Evolutionary conservation across 192 early-diverging fungal species (phyloP).

Genomic region (Coemansia sp.): DNA sequence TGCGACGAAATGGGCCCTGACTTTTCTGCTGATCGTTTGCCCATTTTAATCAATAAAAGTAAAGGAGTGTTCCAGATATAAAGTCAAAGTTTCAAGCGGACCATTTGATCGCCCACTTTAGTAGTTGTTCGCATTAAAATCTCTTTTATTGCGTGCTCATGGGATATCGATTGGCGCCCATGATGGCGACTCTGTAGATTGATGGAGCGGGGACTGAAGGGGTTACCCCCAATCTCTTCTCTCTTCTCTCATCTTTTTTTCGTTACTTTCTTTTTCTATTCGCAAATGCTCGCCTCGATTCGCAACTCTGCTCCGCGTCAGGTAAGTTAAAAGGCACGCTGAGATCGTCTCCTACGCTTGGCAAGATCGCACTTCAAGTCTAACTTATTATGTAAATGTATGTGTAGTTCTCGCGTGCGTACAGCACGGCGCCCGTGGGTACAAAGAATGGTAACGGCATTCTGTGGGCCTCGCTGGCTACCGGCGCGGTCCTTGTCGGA

Average conservation of each 20-base stretch:
- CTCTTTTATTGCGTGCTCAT: background rate
- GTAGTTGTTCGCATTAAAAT: background rate
- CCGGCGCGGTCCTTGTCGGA: slow-evolving; percentile 45
- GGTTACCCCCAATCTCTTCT: background rate
- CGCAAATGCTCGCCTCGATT: slow-evolving; percentile 38
- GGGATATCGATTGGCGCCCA: background rate
- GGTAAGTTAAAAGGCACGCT: slow-evolving; percentile 15
- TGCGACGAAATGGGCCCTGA: slow-evolving; percentile 20
- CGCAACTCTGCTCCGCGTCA: slow-evolving; percentile 40
- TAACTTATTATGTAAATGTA: background rate
- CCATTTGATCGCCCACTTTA: background rate
- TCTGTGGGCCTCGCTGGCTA: slow-evolving; percentile 46
- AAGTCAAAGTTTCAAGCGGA: background rate
- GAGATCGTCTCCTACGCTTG: no score
- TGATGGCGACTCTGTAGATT: background rate
- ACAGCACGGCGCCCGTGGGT: slow-evolving; percentile 36
- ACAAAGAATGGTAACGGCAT: slow-evolving; percentile 27
- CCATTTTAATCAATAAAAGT: slow-evolving; percentile 9
- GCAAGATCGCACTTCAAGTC: background rate
- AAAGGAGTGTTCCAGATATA: background rate
- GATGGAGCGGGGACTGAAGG: background rate
- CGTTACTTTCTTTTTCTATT: background rate
- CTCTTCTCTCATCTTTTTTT: background rate
- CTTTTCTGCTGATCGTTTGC: slow-evolving; percentile 32
- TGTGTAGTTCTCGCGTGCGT: slow-evolving; percentile 43